Percentiles rank a stretch among this genome's conserved stretches.
Conservation (phyloP, 2,329 filamentous ascomycete genomes). For the Hypoxylon sp. region DNA sequence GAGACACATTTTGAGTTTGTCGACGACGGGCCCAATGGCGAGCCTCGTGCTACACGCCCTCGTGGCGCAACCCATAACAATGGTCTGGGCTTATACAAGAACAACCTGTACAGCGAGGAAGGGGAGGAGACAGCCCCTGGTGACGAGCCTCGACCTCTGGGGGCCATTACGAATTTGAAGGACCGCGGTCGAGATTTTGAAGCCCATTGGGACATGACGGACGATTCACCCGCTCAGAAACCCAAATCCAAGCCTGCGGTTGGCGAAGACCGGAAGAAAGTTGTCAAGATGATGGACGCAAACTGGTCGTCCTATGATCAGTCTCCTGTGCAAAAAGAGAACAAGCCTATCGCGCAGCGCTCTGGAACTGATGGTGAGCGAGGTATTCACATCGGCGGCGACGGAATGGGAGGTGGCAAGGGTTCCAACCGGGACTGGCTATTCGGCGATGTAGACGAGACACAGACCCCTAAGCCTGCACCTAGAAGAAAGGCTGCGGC, state of each 20-base stretch:
- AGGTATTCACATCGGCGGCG: conserved; percentile 68
- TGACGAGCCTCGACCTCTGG: conserved; percentile 64
- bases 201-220: conserved; percentile 81
- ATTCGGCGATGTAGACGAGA: conserved; percentile 66
- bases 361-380: conserved; percentile 53
- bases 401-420: conserved; percentile 76
- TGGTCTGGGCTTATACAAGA: conserved; percentile 81
- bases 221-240: conserved; percentile 71
- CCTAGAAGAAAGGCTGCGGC: conserved; percentile 58
- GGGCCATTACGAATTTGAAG: conserved; percentile 79
- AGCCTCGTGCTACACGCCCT: conserved; percentile 63
- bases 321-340: conserved; percentile 70
- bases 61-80: conserved; percentile 75
- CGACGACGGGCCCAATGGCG: conserved; percentile 76
- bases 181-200: conserved; percentile 83
- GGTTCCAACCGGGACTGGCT: conserved; percentile 71
- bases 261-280: conserved; percentile 75
- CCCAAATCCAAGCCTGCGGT: conserved; percentile 61
- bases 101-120: conserved; percentile 77
- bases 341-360: conserved; percentile 54
- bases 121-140: conserved; percentile 57
- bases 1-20: conserved; percentile 87
- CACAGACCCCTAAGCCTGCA: conserved; percentile 54
- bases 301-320: conserved; percentile 71
- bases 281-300: conserved; percentile 79